These are phyloP conservation scores for Fusarium compactum DNA, from an alignment of 2,329 filamentous ascomycete species.

Conservation along the genomic window DNA sequence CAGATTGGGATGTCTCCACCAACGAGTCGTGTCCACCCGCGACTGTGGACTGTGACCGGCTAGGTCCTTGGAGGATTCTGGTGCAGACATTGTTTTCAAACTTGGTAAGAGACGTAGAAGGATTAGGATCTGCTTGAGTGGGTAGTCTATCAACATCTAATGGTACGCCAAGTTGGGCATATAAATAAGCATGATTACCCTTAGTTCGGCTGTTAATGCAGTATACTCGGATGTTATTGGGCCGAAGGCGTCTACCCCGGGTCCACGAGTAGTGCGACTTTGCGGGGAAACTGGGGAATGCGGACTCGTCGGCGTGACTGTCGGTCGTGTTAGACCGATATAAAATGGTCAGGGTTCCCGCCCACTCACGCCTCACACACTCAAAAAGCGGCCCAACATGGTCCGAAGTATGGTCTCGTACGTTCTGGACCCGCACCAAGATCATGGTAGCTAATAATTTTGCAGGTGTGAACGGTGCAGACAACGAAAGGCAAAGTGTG, in stretches of 20 bases:
- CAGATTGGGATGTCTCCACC: not conserved
- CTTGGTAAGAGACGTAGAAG: not conserved
- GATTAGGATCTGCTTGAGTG: not conserved
- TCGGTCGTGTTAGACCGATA: not conserved
- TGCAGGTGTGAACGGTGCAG: not conserved
- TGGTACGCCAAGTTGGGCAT: not conserved
- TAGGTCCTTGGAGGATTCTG: not conserved
- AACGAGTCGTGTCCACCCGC: not conserved
- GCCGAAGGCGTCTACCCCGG: not conserved
- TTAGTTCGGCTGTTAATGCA: not conserved
- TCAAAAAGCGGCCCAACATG: conserved; percentile 1
- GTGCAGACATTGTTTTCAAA: not conserved
- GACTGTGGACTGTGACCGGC: not conserved
- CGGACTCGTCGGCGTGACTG: not conserved
- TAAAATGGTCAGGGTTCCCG: not conserved
- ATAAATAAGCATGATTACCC: not conserved
- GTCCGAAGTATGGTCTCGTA: conserved; percentile 7
- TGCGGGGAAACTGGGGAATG: not conserved
- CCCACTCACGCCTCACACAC: not conserved
- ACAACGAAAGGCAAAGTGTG: conserved; percentile 7
- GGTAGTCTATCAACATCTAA: not conserved
- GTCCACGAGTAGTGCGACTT: not conserved
- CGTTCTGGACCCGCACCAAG: not conserved
- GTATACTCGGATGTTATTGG: not conserved
- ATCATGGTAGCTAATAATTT: not conserved